phyloP scores from a whole-genome alignment of 192 early-diverging fungal species.

The Rhizophagus clarus region DNA sequence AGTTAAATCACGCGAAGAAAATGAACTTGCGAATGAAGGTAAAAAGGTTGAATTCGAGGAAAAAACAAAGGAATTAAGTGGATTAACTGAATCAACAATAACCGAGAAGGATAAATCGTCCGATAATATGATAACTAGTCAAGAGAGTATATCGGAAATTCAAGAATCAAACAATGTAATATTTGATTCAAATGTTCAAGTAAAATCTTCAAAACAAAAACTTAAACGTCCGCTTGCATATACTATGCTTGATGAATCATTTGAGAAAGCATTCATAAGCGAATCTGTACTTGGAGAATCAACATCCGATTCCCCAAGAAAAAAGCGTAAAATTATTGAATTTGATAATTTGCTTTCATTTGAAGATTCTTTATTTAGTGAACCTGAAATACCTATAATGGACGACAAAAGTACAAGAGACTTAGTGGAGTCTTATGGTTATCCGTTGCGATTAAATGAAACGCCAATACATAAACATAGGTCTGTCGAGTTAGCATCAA shows the following conservation, averaged over 20 bases:
- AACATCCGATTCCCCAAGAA: not conserved
- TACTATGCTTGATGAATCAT: not conserved
- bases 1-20: not conserved
- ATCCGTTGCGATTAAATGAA: not conserved
- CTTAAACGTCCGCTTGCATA: conserved; percentile 3
- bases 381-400: not conserved
- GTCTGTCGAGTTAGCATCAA: not conserved
- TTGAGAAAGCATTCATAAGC: not conserved
- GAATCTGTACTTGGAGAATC: not conserved
- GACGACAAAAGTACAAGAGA: not conserved
- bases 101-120: not conserved
- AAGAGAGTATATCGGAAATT: not conserved
- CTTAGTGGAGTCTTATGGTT: not conserved
- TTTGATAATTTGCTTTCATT: not conserved
- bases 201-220: not conserved
- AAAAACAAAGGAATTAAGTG: not conserved
- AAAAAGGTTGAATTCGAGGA: not conserved
- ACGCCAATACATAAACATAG: not conserved
- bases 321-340: conserved; percentile 7
- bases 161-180: not conserved
- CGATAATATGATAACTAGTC: not conserved
- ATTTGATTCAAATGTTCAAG: not conserved
- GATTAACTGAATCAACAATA: not conserved
- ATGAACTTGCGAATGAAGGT: not conserved
- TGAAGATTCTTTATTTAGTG: not conserved